A percentile compares a stretch with the other conserved stretches of the same genome.
phyloP scores from a whole-genome alignment of 2,329 filamentous ascomycete species.

The Fusarium caatingaense region DNA sequence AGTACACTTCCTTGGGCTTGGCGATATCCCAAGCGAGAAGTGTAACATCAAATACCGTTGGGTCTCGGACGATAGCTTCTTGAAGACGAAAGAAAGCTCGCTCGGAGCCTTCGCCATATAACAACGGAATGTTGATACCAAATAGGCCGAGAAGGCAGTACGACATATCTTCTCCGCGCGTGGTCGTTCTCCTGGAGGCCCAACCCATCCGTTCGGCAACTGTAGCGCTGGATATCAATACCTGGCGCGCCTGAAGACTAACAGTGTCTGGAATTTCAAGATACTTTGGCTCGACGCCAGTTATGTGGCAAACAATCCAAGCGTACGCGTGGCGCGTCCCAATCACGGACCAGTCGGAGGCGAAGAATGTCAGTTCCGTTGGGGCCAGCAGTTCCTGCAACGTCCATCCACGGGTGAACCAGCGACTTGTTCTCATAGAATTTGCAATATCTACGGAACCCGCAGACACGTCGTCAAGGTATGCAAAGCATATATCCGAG shows the following conservation, averaged over 20 bases:
- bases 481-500: background rate
- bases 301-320: background rate
- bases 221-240: background rate
- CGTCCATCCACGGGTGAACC: background rate
- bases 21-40: background rate
- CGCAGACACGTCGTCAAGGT: background rate
- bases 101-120: background rate
- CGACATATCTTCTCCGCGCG: background rate
- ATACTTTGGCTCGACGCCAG: background rate
- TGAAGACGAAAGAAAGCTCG: background rate
- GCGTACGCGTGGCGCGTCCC: background rate
- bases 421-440: background rate
- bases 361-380: background rate
- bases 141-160: background rate
- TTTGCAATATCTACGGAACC: background rate
- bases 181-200: background rate
- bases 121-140: background rate
- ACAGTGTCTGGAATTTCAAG: fast-evolving
- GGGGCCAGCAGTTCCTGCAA: background rate
- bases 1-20: fast-evolving
- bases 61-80: background rate
- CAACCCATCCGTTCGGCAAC: background rate
- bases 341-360: background rate
- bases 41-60: background rate
- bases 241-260: background rate